Conservation (phyloP, 331 rosid species). For the Malus hybrid region DNA sequence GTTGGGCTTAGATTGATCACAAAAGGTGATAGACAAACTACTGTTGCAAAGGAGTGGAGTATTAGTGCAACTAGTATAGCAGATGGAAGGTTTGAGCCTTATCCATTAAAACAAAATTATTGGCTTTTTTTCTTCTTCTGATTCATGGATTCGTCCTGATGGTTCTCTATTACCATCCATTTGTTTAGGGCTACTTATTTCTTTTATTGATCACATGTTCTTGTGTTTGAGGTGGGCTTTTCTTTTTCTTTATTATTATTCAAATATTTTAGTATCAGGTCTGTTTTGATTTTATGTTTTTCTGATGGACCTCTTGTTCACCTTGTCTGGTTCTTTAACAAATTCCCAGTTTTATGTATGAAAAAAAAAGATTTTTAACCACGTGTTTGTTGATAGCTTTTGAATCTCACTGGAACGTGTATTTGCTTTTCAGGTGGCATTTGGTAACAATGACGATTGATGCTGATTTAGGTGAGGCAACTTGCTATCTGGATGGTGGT, state of each 20-base stretch:
- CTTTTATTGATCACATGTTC: neutral
- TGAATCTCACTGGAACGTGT: neutral
- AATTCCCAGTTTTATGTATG: neutral
- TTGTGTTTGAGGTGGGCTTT: neutral
- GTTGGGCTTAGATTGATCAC: slow-evolving; percentile 97
- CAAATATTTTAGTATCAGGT: neutral
- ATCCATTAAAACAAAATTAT: slow-evolving; percentile 6
- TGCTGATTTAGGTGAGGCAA: slow-evolving; percentile 90
- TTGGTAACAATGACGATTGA: slow-evolving; percentile 93
- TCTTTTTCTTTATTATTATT: neutral
- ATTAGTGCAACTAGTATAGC: slow-evolving; percentile 90
- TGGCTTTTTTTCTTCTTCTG: neutral
- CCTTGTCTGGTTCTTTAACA: neutral
- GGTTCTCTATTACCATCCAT: neutral
- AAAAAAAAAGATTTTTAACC: neutral
- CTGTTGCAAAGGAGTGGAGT: slow-evolving; percentile 93
- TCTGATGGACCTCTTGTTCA: neutral
- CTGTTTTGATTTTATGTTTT: neutral
- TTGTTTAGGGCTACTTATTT: neutral
- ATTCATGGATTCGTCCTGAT: neutral
- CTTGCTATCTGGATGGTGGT: slow-evolving; percentile 92
- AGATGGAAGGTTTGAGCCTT: slow-evolving; percentile 77
- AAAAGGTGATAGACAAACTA: slow-evolving; percentile 94
- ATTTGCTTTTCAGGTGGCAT: slow-evolving; percentile 82
- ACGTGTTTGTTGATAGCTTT: neutral